These are phyloP conservation scores for Aristolochia californica DNA, from an alignment of 164 flowering plant species.

Conservation along the genomic window DNA sequence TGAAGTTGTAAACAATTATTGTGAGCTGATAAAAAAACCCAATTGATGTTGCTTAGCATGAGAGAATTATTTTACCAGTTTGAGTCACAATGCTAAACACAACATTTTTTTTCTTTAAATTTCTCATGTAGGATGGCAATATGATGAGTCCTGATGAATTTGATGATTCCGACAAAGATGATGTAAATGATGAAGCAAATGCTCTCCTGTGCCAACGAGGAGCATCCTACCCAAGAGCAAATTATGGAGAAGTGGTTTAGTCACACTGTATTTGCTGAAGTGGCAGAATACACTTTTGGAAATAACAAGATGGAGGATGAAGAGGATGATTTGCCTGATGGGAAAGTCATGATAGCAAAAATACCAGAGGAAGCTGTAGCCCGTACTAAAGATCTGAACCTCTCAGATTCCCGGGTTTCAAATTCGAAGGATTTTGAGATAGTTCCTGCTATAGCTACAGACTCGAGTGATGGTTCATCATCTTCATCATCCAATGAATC, in stretches of 20 bases:
- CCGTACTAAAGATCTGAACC: constrained; percentile 5
- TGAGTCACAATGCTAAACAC: no score
- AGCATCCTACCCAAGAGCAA: constrained; percentile 50
- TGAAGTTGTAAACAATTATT: no score
- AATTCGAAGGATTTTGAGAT: constrained; percentile 64
- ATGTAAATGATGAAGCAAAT: constrained; percentile 47
- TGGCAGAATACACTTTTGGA: constrained; percentile 35
- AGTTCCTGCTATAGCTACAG: constrained; percentile 78
- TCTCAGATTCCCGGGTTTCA: constrained; percentile 9
- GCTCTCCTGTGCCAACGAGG: constrained; percentile 66
- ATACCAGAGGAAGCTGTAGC: constrained; percentile 16
- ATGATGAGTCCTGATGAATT: no score
- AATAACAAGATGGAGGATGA: constrained; percentile 57
- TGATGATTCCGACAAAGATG: constrained; percentile 59
- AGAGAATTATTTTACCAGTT: no score
- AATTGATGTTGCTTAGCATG: no score
- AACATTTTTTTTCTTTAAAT: no score
- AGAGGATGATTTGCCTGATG: constrained; percentile 29
- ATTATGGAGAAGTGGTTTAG: constrained; percentile 70
- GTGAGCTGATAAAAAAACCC: no score
- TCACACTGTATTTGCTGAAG: constrained; percentile 77
- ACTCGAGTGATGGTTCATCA: constrained; percentile 66
- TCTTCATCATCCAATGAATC: constrained; percentile 37
- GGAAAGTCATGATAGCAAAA: constrained; percentile 12
- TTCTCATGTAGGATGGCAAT: no score